These are phyloP conservation scores for Inonotus hispidus DNA, from an alignment of 1,284 basidiomycete species.

Conservation along the genomic window DNA sequence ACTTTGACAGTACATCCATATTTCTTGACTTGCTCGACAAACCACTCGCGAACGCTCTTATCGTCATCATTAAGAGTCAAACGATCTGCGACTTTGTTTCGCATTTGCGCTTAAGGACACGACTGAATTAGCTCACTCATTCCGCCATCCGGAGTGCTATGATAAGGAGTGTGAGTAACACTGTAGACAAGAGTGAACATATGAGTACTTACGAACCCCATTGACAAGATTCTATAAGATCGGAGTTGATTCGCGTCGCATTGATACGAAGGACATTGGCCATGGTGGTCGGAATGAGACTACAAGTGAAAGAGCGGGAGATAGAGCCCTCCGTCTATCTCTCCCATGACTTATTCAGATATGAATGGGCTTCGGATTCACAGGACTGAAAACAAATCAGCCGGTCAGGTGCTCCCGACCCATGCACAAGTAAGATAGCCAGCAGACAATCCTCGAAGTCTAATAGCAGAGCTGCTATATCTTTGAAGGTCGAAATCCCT, in stretches of 20 bases:
- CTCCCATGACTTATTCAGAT: no score
- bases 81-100: slow-evolving; percentile 9
- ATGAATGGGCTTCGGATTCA: no score
- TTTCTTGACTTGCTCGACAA: slow-evolving; percentile 20
- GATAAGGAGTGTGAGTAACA: background rate
- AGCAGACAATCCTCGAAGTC: no score
- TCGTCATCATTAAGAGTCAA: slow-evolving; percentile 23
- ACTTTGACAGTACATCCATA: slow-evolving; percentile 22
- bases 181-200: background rate
- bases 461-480: no score
- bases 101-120: background rate
- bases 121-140: slow-evolving; percentile 10
- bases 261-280: slow-evolving; percentile 10
- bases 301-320: no score
- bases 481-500: no score
- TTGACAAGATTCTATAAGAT: slow-evolving; percentile 15
- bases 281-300: background rate
- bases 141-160: slow-evolving; percentile 16
- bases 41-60: slow-evolving; percentile 21
- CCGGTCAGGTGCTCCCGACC: no score
- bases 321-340: no score
- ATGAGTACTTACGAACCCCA: slow-evolving; percentile 16
- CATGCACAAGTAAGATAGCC: no score
- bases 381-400: no score
- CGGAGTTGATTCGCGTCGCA: slow-evolving; percentile 9